phyloP scores from a whole-genome alignment of 73 alveolate genomes.

The Paramecium sexaurelia region DNA sequence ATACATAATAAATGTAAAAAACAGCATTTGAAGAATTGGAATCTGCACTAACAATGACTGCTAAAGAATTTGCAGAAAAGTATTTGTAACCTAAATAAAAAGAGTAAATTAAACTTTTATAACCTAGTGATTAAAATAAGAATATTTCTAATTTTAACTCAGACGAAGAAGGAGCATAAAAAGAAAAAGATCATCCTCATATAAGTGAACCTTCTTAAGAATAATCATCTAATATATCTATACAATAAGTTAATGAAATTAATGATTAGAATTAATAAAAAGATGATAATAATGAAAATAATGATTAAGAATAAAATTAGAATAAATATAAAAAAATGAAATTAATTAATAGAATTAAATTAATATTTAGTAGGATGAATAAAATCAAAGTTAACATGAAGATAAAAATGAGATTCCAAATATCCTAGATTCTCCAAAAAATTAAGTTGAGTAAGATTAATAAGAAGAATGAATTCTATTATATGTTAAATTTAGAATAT shows the following conservation, averaged over 20 bases:
- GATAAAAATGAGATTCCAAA: neutral
- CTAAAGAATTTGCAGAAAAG: slow-evolving; percentile 63
- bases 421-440: neutral
- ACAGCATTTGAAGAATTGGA: slow-evolving; percentile 67
- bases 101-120: neutral
- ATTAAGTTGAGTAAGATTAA: neutral
- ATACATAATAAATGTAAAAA: slow-evolving; percentile 62
- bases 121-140: neutral
- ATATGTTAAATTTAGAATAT: too few relatives aligned
- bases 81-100: slow-evolving; percentile 44
- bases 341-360: neutral
- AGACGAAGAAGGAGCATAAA: neutral
- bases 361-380: neutral
- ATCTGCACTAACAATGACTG: slow-evolving; percentile 32
- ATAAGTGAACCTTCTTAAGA: neutral
- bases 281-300: neutral
- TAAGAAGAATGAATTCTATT: neutral
- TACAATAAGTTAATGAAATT: neutral
- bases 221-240: neutral
- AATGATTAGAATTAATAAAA: neutral
- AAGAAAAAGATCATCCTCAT: neutral
- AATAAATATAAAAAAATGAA: neutral
- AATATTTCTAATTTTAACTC: neutral
- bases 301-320: neutral
- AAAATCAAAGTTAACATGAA: neutral